Conservation (phyloP, 257 asterid genomes). For the Anisodus acutangulus region DNA sequence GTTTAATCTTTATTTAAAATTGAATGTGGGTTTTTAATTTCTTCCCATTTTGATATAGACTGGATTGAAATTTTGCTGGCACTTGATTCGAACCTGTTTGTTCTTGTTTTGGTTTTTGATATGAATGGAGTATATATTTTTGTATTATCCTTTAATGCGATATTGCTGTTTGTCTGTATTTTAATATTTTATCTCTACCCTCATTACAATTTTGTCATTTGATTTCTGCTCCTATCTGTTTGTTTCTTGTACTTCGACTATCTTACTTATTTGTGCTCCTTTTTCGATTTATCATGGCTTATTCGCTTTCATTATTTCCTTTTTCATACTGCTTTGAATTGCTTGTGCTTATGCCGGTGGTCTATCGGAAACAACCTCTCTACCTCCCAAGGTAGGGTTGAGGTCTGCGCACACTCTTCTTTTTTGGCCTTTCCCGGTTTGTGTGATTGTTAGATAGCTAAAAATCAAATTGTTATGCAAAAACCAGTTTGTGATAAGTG, state of each 20-base stretch:
- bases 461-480: background rate
- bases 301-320: too few relatives aligned
- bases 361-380: too few relatives aligned
- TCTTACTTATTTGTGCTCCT: too few relatives aligned
- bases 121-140: background rate
- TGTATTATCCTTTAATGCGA: background rate
- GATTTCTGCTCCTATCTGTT: too few relatives aligned
- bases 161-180: background rate
- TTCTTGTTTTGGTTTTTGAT: conserved; percentile 24
- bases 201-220: background rate
- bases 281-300: too few relatives aligned
- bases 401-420: background rate
- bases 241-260: too few relatives aligned
- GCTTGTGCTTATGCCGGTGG: too few relatives aligned
- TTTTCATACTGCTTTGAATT: too few relatives aligned
- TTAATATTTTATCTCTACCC: background rate
- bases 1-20: background rate
- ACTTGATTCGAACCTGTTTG: background rate
- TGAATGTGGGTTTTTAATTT: background rate
- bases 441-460: background rate
- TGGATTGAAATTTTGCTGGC: background rate
- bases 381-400: too few relatives aligned
- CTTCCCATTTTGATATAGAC: background rate
- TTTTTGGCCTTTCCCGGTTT: background rate
- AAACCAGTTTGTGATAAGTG: background rate